Conservation (phyloP, 768 basidiomycete genomes). For the Leccinum fibrillosum region DNA sequence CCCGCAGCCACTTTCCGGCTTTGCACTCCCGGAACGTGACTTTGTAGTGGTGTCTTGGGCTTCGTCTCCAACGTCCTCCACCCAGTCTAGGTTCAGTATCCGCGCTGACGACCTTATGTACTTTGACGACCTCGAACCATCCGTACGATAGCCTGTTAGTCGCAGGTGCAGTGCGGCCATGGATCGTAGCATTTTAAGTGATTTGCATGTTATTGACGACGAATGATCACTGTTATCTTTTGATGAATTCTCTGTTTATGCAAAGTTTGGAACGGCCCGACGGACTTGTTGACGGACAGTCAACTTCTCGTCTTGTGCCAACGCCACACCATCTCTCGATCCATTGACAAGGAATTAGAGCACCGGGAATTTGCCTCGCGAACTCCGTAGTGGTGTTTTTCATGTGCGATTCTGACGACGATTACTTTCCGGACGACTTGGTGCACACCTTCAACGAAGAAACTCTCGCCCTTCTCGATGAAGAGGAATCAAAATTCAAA, state of each 20-base stretch:
- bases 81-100: constrained; percentile 14
- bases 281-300: neutral
- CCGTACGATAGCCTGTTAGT: constrained; percentile 5
- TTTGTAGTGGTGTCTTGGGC: constrained; percentile 15
- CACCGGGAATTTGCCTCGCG: neutral
- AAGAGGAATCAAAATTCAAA: constrained; percentile 45
- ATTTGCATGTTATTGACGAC: constrained; percentile 7
- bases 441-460: constrained; percentile 51
- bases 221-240: neutral
- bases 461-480: constrained; percentile 58
- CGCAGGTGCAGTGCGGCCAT: constrained; percentile 7
- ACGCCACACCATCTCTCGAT: neutral
- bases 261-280: neutral
- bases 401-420: constrained; percentile 69
- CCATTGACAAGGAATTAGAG: neutral
- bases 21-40: constrained; percentile 16
- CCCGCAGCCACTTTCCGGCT: constrained; percentile 18
- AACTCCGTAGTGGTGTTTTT: neutral
- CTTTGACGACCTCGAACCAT: constrained; percentile 22
- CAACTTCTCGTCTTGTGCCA: neutral
- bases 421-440: constrained; percentile 62
- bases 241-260: neutral
- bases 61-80: constrained; percentile 8
- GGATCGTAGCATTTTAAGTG: constrained; percentile 7
- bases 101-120: constrained; percentile 24